Base-by-base conservation (phyloP, 106 monocot species). In the Allium cepa region DNA sequence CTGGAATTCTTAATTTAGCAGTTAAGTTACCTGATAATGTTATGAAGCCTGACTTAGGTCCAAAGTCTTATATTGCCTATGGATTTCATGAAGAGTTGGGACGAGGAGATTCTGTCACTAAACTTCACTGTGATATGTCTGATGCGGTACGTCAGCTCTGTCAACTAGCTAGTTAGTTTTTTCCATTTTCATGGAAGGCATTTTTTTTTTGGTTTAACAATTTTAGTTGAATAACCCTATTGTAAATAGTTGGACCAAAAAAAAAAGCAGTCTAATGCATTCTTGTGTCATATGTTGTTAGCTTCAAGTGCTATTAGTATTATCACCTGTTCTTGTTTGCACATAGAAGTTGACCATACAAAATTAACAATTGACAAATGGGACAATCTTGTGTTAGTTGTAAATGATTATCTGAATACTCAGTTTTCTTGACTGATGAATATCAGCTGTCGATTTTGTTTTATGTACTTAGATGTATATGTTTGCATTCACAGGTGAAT, bases 81-180 rank as follows among this genome's bases (percentile, higher is more conserved):
- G 96, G 96, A 47, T 71, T 77, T 76, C 12, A 57, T 66, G 71
- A 92, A 68, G 96, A 97, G 70, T 61, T 97, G 13, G 92, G 84
- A 36, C 75, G 85, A 55, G 96, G 96, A 9, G 96, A 97, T 88
- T 97, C 96, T 45, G 88, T 96, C 36, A 96, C 96, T 17, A 96
- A 96, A 59, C 96, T 96, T 75, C 96, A 96, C 56, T 97, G 84
- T 50, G 92, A 97, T 72, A 92, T 97, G 91, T 80, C 92, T 78
- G 96, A 97, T 79, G 92, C 92, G 71, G 96, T 96, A 84, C 27
- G 4, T 9, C 8, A 64, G 47, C 64, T 17, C 15, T 65, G 36
- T 46, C 12, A 63, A 15, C 26, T 12, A 36, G 36, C 36, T 36
- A 36, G 36, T 36, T 36, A 36, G 36, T 36, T 36, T 36, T 36